Conservation (phyloP, 129 eudicot species). For the Dittrichia graveolens region DNA sequence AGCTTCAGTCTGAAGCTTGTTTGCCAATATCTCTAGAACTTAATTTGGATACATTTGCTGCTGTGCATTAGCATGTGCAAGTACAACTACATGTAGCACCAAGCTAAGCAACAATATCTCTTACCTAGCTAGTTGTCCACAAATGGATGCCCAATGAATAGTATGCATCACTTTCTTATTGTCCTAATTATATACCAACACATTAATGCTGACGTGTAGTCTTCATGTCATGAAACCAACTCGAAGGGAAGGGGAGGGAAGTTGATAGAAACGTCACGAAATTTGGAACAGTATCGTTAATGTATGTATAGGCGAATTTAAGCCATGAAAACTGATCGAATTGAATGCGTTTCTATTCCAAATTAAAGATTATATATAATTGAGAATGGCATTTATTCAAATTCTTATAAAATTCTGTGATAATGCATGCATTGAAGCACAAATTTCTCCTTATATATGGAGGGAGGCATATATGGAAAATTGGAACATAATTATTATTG, state of each 20-base stretch:
- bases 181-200: slow-evolving; percentile 21
- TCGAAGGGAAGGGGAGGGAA: neutral
- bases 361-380: slow-evolving; percentile 8
- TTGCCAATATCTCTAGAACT: slow-evolving; percentile 15
- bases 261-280: slow-evolving; percentile 25
- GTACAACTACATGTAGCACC: slow-evolving; percentile 9
- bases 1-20: slow-evolving; percentile 24
- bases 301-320: slow-evolving; percentile 3
- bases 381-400: slow-evolving; percentile 41
- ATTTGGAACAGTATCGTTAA: neutral
- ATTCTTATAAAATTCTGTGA: slow-evolving; percentile 32
- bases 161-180: slow-evolving; percentile 26
- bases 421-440: slow-evolving; percentile 10
- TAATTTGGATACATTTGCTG: neutral
- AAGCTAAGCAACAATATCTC: slow-evolving; percentile 20
- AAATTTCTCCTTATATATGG: neutral
- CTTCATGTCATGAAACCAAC: neutral
- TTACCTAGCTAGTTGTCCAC: slow-evolving; percentile 25
- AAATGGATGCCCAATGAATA: slow-evolving; percentile 26
- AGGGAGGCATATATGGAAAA: neutral
- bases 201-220: neutral
- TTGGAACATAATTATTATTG: too few species aligned
- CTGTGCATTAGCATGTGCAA: neutral
- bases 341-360: slow-evolving; percentile 28
- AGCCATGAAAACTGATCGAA: slow-evolving; percentile 4